Percentiles rank a stretch among this genome's conserved stretches.
Conservation (phyloP, 768 basidiomycete species). For the Amanita molliuscula region DNA sequence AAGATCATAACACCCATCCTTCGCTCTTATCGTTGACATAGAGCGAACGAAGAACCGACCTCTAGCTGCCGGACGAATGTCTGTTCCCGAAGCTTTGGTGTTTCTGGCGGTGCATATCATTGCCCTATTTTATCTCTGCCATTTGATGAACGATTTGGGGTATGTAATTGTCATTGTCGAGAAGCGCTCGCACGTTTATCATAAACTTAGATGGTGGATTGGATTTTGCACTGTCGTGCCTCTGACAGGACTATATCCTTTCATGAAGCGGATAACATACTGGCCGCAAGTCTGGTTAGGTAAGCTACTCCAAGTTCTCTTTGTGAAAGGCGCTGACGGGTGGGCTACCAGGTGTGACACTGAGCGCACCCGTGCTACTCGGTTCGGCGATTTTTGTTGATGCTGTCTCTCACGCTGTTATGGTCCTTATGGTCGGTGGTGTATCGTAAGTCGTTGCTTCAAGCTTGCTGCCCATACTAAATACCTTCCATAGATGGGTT, state of each 20-base stretch:
- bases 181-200: background rate
- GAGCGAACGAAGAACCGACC: conserved; percentile 23
- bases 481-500: background rate
- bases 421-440: conserved; percentile 2
- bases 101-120: conserved; percentile 10
- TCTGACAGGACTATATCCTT: conserved; percentile 22
- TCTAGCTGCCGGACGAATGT: conserved; percentile 17
- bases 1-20: background rate
- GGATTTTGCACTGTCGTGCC: conserved; percentile 15
- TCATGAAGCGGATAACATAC: conserved; percentile 30
- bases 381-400: conserved; percentile 13
- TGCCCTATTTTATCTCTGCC: background rate
- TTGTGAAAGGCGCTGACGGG: background rate
- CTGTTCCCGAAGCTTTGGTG: conserved; percentile 14
- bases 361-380: background rate
- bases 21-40: background rate
- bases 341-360: background rate
- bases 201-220: conserved; percentile 11
- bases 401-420: background rate
- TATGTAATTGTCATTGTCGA: background rate
- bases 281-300: conserved; percentile 33
- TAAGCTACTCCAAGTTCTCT: background rate
- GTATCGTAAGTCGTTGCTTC: background rate
- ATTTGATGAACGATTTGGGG: background rate
- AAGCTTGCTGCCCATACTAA: background rate